Evolutionary conservation across 2,329 filamentous ascomycete species (phyloP).

Genomic region (Monilinia fructicola): DNA sequence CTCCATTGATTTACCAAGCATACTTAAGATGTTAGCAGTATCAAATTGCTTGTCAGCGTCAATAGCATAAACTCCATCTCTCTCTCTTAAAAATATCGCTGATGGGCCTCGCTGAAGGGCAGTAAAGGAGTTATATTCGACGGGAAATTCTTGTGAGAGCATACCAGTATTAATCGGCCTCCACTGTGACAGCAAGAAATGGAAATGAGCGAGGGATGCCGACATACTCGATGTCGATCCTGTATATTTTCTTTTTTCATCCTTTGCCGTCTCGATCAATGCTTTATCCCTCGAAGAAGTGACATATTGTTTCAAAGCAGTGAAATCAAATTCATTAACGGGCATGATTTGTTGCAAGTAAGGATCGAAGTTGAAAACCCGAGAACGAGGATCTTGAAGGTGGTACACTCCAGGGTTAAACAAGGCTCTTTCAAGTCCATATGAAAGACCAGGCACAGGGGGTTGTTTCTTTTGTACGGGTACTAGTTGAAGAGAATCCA

Average conservation of each 20-base stretch:
- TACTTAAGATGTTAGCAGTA: slow-evolving; percentile 78
- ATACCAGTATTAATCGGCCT: slow-evolving; percentile 65
- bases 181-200: slow-evolving; percentile 86
- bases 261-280: slow-evolving; percentile 66
- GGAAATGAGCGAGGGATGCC: slow-evolving; percentile 80
- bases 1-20: slow-evolving; percentile 94
- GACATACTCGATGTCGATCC: slow-evolving; percentile 99
- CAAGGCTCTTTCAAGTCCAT: slow-evolving; percentile 57
- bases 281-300: slow-evolving; percentile 83
- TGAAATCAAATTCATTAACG: slow-evolving; percentile 86
- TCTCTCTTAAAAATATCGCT: slow-evolving; percentile 78
- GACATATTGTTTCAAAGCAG: slow-evolving; percentile 79
- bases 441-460: slow-evolving; percentile 39
- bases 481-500: slow-evolving; percentile 34
- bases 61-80: slow-evolving; percentile 86
- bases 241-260: slow-evolving; percentile 74
- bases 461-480: slow-evolving; percentile 36
- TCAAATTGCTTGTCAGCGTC: slow-evolving; percentile 95
- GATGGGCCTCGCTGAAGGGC: slow-evolving; percentile 68
- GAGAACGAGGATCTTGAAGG: slow-evolving; percentile 81
- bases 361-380: slow-evolving; percentile 95
- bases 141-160: slow-evolving; percentile 66
- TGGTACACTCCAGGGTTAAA: slow-evolving; percentile 95
- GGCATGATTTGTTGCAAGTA: slow-evolving; percentile 94
- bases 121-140: slow-evolving; percentile 67